Percentiles rank a stretch among this genome's conserved stretches.
phyloP scores from a whole-genome alignment of 1,139 yeast genomes.

The Pichia sp. region DNA sequence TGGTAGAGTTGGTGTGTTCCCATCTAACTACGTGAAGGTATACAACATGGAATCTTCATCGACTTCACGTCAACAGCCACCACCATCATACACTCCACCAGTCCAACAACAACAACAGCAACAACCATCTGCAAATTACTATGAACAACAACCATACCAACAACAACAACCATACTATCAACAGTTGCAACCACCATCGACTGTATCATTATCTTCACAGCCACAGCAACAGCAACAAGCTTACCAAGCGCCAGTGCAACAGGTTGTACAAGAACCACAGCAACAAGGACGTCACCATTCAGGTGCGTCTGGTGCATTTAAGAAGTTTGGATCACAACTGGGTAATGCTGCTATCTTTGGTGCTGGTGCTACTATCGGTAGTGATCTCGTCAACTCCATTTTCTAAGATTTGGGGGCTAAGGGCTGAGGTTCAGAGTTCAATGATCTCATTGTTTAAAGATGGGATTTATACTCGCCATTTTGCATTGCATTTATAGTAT shows the following conservation, averaged over 20 bases:
- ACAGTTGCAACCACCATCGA: slow-evolving; percentile 5
- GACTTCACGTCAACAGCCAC: no score
- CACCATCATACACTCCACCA: no score
- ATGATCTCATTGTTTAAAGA: no score
- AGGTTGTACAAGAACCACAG: slow-evolving; percentile 6
- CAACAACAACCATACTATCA: slow-evolving; percentile 1
- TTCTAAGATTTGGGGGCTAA: no score
- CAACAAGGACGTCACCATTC: slow-evolving; percentile 13
- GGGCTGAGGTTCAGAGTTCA: no score
- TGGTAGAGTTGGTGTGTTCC: slow-evolving; percentile 73
- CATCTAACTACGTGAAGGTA: slow-evolving; percentile 64
- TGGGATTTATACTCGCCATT: no score
- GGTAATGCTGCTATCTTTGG: slow-evolving; percentile 95
- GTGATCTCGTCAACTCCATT: slow-evolving; percentile 78
- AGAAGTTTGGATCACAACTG: slow-evolving; percentile 71
- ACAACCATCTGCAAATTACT: slow-evolving; percentile 5
- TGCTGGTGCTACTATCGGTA: slow-evolving; percentile 95
- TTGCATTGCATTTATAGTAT: no score
- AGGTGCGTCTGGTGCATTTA: no score
- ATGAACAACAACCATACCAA: no score
- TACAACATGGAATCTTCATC: background rate
- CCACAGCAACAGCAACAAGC: slow-evolving; percentile 12
- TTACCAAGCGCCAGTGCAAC: slow-evolving; percentile 12
- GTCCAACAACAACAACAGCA: background rate
- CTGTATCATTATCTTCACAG: background rate